These are phyloP conservation scores for Claviceps spartinae DNA, from an alignment of 2,329 filamentous ascomycete species.

Conservation along the genomic window DNA sequence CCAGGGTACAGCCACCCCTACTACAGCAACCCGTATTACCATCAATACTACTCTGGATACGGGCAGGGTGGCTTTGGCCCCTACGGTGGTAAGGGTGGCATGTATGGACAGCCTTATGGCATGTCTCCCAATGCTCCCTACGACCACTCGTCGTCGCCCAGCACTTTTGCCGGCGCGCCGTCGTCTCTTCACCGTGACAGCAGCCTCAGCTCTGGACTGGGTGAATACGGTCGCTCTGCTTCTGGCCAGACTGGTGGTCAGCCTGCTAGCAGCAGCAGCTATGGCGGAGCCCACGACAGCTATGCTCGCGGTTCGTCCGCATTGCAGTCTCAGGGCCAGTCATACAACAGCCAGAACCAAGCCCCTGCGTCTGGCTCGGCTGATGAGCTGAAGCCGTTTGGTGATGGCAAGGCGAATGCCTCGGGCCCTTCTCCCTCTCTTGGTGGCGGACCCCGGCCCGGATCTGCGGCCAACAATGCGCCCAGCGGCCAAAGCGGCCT, in stretches of 20 bases:
- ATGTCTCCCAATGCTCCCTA: constrained; percentile 44
- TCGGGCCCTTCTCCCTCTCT: constrained; percentile 44
- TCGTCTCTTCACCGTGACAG: constrained; percentile 40
- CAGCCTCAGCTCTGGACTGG: constrained; percentile 35
- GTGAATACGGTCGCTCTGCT: constrained; percentile 39
- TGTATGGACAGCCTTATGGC: constrained; percentile 44
- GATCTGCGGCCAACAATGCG: constrained; percentile 42
- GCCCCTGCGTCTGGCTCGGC: constrained; percentile 25
- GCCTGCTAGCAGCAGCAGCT: constrained; percentile 30
- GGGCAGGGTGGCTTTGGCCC: constrained; percentile 38
- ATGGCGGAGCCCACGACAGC: constrained; percentile 40
- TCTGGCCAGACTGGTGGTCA: constrained; percentile 36
- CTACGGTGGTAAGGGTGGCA: constrained; percentile 39
- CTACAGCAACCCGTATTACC: constrained; percentile 49
- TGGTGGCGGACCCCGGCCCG: constrained; percentile 38
- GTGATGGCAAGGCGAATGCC: constrained; percentile 35
- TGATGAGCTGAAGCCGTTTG: constrained; percentile 47
- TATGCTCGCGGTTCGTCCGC: constrained; percentile 38
- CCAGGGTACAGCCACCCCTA: constrained; percentile 44
- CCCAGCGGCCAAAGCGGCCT: constrained; percentile 37
- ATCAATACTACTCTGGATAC: constrained; percentile 44
- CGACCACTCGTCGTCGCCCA: constrained; percentile 41
- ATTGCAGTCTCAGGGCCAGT: constrained; percentile 43
- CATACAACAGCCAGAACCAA: constrained; percentile 38
- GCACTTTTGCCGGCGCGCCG: constrained; percentile 33